phyloP scores from a whole-genome alignment of 306 rosid genomes.

The Dryas octopetala region DNA sequence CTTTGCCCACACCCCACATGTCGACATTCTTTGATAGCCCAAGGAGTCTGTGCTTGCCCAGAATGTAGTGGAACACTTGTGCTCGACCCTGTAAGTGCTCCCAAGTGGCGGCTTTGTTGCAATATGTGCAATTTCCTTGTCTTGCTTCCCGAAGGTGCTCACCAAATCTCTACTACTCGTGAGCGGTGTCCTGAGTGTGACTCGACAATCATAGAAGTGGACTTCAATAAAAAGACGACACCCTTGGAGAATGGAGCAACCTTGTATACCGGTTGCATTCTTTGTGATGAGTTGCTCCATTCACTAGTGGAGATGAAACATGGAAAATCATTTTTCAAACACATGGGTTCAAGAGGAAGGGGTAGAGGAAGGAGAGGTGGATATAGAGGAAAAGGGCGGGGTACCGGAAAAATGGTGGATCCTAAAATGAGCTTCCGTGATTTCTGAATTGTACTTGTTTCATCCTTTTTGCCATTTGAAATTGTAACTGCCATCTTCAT shows the following conservation, averaged over 20 bases:
- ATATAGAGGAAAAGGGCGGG: conserved; percentile 60
- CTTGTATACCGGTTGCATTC: conserved; percentile 76
- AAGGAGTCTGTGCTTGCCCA: conserved; percentile 93
- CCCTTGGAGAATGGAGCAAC: conserved; percentile 88
- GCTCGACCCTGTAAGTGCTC: conserved; percentile 86
- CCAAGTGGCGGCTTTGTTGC: conserved; percentile 88
- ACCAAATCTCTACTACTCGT: conserved; percentile 70
- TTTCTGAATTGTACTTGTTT: conserved; percentile 35
- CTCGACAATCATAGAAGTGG: conserved; percentile 79
- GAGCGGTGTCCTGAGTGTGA: conserved; percentile 79
- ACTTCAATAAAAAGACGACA: conserved; percentile 90
- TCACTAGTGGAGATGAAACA: conserved; percentile 90
- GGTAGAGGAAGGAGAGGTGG: conserved; percentile 65
- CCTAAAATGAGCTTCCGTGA: conserved; percentile 98
- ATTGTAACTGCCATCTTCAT: too few relatives aligned
- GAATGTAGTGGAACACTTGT: conserved; percentile 92
- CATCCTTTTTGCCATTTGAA: too few relatives aligned
- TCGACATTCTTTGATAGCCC: conserved; percentile 74
- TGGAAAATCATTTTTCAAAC: conserved; percentile 61
- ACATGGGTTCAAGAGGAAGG: conserved; percentile 59
- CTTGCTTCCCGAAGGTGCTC: conserved; percentile 91
- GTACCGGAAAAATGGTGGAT: conserved; percentile 52
- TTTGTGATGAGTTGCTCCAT: conserved; percentile 88
- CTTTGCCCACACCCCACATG: conserved; percentile 94
- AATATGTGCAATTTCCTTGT: conserved; percentile 87